Evolutionary conservation across 1,139 yeast genomes (phyloP).

Genomic region (Lodderomyces oxycetoniae): DNA sequence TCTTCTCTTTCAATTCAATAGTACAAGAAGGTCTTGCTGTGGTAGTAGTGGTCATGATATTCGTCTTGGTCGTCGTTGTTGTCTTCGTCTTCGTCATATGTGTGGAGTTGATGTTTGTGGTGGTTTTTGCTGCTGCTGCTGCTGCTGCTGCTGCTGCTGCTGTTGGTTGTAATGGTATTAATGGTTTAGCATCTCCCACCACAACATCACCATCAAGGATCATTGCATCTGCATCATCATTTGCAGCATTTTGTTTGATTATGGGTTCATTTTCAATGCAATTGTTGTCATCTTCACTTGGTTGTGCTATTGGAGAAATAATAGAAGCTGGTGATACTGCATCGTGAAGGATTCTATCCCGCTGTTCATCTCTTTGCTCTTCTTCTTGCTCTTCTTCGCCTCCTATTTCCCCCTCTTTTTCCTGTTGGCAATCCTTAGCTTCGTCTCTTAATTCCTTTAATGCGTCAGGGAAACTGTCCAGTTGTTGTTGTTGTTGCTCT

Average conservation of each 20-base stretch:
- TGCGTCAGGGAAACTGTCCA: slow-evolving; percentile 1
- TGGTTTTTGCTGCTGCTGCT: no score
- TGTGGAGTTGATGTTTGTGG: no score
- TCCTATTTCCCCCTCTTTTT: slow-evolving; percentile 4
- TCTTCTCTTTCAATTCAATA: slow-evolving; percentile 1
- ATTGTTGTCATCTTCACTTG: background rate
- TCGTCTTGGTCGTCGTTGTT: no score
- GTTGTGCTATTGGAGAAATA: background rate
- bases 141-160: no score
- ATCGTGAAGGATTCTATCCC: no score
- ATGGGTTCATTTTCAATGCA: background rate
- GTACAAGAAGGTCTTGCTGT: background rate
- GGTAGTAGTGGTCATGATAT: background rate
- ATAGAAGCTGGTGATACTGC: slow-evolving; percentile 2
- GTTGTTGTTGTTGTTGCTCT: slow-evolving; percentile 1
- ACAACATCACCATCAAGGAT: slow-evolving; percentile 12
- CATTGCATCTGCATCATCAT: slow-evolving; percentile 4
- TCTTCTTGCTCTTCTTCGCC: slow-evolving; percentile 3
- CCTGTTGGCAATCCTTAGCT: slow-evolving; percentile 2
- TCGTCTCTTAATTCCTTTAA: slow-evolving; percentile 1
- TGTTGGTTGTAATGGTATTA: no score
- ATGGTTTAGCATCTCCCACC: slow-evolving; percentile 7
- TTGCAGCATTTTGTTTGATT: background rate
- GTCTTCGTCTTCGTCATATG: no score
- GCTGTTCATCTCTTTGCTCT: no score